Conservation (phyloP, 306 rosid genomes). For the Trichosanthes truncata region DNA sequence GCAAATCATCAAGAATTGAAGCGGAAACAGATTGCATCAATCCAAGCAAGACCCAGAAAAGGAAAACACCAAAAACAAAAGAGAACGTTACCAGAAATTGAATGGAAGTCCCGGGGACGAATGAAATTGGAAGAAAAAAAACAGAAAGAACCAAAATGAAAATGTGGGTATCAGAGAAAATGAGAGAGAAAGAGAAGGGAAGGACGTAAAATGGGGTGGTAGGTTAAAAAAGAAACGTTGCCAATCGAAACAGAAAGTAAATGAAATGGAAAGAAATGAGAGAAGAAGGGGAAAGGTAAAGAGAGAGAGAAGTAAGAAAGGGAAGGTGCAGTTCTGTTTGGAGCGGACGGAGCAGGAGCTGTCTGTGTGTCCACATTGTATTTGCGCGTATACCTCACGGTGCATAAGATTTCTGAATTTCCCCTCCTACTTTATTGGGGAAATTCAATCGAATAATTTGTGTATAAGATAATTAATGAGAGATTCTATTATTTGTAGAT, state of each 20-base stretch:
- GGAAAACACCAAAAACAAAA: neutral
- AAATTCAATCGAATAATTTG: no score
- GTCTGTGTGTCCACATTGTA: neutral
- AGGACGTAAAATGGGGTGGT: neutral
- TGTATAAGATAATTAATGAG: no score
- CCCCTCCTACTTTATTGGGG: no score
- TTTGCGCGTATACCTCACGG: neutral
- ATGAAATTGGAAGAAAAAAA: neutral
- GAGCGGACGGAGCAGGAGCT: slow-evolving; percentile 1
- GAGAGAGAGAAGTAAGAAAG: neutral
- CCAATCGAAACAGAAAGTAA: neutral
- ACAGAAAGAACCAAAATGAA: neutral
- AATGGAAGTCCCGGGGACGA: neutral
- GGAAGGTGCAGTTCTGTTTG: neutral
- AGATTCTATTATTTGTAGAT: no score
- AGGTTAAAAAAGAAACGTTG: neutral
- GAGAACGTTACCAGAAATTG: neutral
- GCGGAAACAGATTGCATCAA: neutral
- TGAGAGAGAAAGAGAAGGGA: neutral
- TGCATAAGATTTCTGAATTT: neutral
- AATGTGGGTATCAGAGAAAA: neutral
- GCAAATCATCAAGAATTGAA: neutral
- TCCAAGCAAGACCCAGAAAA: slow-evolving; percentile 1
- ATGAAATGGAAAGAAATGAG: slow-evolving; percentile 10
- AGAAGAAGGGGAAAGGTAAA: neutral